Base-by-base conservation (phyloP, 768 basidiomycete species). In the Termitomyces sp. region DNA sequence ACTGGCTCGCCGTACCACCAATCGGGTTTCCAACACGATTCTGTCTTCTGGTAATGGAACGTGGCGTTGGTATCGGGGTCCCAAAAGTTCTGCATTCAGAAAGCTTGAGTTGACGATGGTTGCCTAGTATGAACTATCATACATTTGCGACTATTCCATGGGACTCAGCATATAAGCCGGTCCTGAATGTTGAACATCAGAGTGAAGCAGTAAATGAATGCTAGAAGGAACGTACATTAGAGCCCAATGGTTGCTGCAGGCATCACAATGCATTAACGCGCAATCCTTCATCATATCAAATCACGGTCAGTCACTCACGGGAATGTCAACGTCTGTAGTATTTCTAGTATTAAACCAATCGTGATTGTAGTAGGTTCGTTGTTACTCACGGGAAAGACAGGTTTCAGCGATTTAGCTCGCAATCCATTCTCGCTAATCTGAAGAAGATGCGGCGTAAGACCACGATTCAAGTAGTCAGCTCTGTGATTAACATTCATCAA, bases 1-100 rank as follows among this genome's bases (percentile, higher is more conserved):
- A 94, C 93, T 20, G 94, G 93, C 68, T 95, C 92, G 46, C 94
- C 94, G 14, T 80, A 69, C 93, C 94, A 96, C 92, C 94, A 97
- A 0, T 74, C 65, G 0, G 88, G 65, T 57, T 84, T 79, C 84
- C 86, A 88, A 26, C 79, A 80, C 4, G 82, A 81, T 8, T 83
- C 76, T 10, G 77, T 70, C 10, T 77, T 73, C 57, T 86, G 87
- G 66, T 94, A 94, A 56, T 84, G 79, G 67, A 96, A 95, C 62
- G 86, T 84, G 8, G 74, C 72, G 43, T 78, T 59, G 0, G 77
- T 76, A 14, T 65, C 66, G 0, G 92, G 92, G 69, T 95, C 94
- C 82, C 85, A 94, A 69, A 96, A 97, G 63, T 90, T 89, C 91
- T 93, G 46, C 18, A 31, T 46, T 16, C 5, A 32, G 29, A 2